Evolutionary conservation across 495 filamentous ascomycete genomes (phyloP), one percentile per base, ranked within the genome.

Genomic region (Mytilinidion resinicola): DNA sequence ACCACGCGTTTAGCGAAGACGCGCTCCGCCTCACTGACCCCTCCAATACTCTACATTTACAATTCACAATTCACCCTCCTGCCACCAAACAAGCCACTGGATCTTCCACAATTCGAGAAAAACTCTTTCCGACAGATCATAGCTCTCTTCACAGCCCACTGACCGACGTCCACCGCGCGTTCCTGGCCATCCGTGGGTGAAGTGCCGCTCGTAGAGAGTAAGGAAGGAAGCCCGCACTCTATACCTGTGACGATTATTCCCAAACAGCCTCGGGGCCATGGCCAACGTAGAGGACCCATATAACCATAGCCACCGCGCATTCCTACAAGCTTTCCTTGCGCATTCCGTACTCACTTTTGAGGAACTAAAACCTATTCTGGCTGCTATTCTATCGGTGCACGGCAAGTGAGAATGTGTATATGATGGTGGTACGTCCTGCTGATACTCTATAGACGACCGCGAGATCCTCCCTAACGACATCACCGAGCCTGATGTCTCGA

Each of bases 261-360:
- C 5, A 3, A 33, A 11, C 46, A 49, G 25, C 11, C 49, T 19
- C 21, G 15, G 33, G 15, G 41, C 34, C 11, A 52, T 59, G 50
- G 33, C 55, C 14, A 43, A 55, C 35, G 42, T 9, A 53, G 51
- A 37, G 53, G 58, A 25, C 21, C 41, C 9, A 19, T 75, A 74
- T 63, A 74, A 83, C 69, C 81, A 96, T 67, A 77, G 78, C 64
- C 88, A 96, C 70, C 87, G 90, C 46, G 91, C 92, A n/a, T 96
- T 98, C 67, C 74, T 96, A 0, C 93, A 98, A 75, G 88, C 87
- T 59, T 87, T 98, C 67, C 81, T 96, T 69, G 83, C 86, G 3
- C 83, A 84, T 15, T 85, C 85, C 8, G 80, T 82, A 20, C 74
- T 96, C 69, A 96, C 87, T 6, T 84, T 88, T 61, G 72, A 79